Evolutionary conservation across 1,284 basidiomycete species (phyloP), one percentile per base, ranked within the genome.

Genomic region (Xerocomus minutiporus): DNA sequence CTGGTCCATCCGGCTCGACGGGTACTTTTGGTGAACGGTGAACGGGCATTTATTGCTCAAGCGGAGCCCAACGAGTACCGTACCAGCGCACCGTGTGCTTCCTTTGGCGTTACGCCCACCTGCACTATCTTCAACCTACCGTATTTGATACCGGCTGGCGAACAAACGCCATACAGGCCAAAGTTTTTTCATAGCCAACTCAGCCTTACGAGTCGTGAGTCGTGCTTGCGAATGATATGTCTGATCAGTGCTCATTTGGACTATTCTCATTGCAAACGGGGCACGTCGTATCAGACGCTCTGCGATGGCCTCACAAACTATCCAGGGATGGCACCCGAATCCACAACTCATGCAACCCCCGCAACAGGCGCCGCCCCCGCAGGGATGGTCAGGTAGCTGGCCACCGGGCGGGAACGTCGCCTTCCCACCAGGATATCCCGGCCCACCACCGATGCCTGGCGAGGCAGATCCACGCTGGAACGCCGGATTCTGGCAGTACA

Each of bases 341-440:
- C 66, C 65, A 23, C 66, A 67, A 39, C 48, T 67, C 5, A 71
- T 68, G 67, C 66, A 69, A 8, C 65, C 62, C 6, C 47, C 32
- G 9, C 52, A 51, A 6, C 67, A 61, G 5, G 51, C 49, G 1
- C 58, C 59, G 0, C 67, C 68, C 3, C 59, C 65, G 0, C 61
- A 64, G 13, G 66, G 66, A n/a, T 68, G 69, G 69, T 54, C 61
- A 15, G 69, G 67, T n/a, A 63, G 63, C 36, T 68, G 66, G 66
- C 66, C 66, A 0, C 69, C 66, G 12, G 57, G 57, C 4, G 44
- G 50, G n/a, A 63, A 63, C n/a, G 60, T 71, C 4, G 35, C 56
- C 13, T 63, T 68, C 48, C 66, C 66, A 17, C 66, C 69, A 23
- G 68, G 68, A 11, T 68, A 65, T 50, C 66, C 66, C 15, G 66